Evolutionary conservation across 2,329 filamentous ascomycete genomes (phyloP), one percentile per base, ranked within the genome.

Genomic region (Neofusicoccum ribis): DNA sequence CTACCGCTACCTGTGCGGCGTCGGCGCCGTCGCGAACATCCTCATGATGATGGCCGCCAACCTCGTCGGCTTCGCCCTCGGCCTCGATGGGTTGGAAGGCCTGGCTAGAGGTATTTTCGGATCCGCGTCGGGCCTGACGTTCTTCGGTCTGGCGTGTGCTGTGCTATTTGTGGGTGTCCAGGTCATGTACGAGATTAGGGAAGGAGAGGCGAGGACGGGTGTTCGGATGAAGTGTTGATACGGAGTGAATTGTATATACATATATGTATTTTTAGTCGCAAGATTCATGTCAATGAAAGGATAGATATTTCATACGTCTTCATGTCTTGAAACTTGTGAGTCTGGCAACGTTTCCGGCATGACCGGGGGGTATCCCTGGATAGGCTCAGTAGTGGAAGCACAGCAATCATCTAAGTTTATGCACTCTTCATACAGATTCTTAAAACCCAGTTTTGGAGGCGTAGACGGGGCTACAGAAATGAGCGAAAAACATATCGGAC

Each of bases 11-110:
- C 74, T 98, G 2, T 93, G 91, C 76, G 91, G 91, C 5, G 76
- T 91, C 15, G 95, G 94, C 2, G 92, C 88, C 0, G 91, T 97
- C 3, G 86, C 80, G 0, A 97, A 97, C 71, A 85, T 96, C 27
- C 79, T 98, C 54, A 93, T 97, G 90, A 95, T 99, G 91, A 97
- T 98, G 85, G 85, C 86, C 50, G 95, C 94, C 15, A 99, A 99
- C 74, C 80, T 99, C 17, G 93, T 99, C 11, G 95, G 95, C 0
- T 99, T 98, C 78, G 95, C 94, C 0, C 85, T 99, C 12, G 96
- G 96, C 0, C 70, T 97, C 58, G 95, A 99, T 73, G 95, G 96
- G 0, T 71, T 98, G 73, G 86, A 91, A 76, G 90, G 85, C 36
- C 87, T 98, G 58, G 76, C 96, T 9, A 82, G 83, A 65, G 89